These are phyloP conservation scores for Russula emetica DNA, from an alignment of 768 basidiomycete genomes.

Conservation along the genomic window DNA sequence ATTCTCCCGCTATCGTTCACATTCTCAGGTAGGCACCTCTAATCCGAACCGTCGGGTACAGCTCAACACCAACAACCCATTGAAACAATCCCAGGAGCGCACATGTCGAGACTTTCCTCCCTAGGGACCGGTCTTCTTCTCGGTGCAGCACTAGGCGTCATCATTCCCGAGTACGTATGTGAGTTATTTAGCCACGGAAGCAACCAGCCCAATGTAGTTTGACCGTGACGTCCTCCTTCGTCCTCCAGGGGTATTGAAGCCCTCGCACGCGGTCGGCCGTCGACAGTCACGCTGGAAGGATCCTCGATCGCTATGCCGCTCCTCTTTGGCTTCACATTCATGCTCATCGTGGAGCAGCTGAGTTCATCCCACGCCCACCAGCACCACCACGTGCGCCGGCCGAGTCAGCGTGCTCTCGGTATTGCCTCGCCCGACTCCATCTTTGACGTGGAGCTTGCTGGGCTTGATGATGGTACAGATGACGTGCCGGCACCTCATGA, in stretches of 20 bases:
- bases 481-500: constrained; percentile 17
- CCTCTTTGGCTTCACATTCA: constrained; percentile 55
- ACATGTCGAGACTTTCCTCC: constrained; percentile 46
- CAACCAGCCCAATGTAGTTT: background rate
- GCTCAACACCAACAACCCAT: background rate
- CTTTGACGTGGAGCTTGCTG: constrained; percentile 62
- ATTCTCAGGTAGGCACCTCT: constrained; percentile 54
- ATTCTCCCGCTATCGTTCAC: constrained; percentile 70
- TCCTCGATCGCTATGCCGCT: constrained; percentile 62
- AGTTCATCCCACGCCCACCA: constrained; percentile 48
- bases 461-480: constrained; percentile 44
- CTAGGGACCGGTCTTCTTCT: constrained; percentile 81
- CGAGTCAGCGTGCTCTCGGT: constrained; percentile 22
- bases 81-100: constrained; percentile 33
- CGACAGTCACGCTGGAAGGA: constrained; percentile 37
- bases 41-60: background rate
- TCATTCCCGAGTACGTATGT: constrained; percentile 82
- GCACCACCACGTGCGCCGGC: constrained; percentile 33
- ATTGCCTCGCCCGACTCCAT: constrained; percentile 37
- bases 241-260: constrained; percentile 68
- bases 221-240: background rate
- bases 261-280: constrained; percentile 36
- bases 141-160: constrained; percentile 85
- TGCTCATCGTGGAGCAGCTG: constrained; percentile 67
- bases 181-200: background rate